These are phyloP conservation scores for Trifolium dubium DNA, from an alignment of 306 rosid genomes.

Conservation along the genomic window DNA sequence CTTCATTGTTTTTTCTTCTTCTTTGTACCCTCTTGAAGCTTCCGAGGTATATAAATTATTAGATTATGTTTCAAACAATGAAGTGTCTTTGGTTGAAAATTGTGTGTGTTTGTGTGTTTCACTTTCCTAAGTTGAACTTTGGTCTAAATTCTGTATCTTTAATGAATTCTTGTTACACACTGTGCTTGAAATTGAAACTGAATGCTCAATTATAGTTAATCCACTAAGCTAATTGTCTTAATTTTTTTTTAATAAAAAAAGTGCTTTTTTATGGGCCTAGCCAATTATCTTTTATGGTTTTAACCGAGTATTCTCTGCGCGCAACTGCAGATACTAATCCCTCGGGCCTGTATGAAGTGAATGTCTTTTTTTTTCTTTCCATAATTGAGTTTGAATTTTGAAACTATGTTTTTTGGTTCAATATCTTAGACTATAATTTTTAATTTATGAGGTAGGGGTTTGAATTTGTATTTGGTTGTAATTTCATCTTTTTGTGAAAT, in stretches of 20 bases:
- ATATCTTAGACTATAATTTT: conserved; percentile 16
- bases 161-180: conserved; percentile 1
- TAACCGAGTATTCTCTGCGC: too few species aligned
- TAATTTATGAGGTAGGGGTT: neutral
- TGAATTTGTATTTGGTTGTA: conserved; percentile 6
- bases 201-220: neutral
- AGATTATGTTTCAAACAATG: conserved; percentile 34
- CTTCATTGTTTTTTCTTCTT: neutral
- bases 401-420: conserved; percentile 9
- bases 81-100: conserved; percentile 40
- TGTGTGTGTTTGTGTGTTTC: conserved; percentile 13
- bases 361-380: neutral
- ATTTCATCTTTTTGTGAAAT: neutral
- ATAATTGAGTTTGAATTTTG: neutral
- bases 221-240: too few species aligned
- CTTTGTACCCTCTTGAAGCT: conserved; percentile 42
- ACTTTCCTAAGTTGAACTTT: conserved; percentile 33
- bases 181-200: conserved; percentile 20
- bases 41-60: conserved; percentile 43
- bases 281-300: too few species aligned
- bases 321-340: too few species aligned
- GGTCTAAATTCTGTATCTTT: neutral
- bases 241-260: too few species aligned
- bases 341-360: neutral
- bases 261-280: too few species aligned